These are phyloP conservation scores for Sedum album DNA, from an alignment of 164 flowering plant species.

Conservation along the genomic window DNA sequence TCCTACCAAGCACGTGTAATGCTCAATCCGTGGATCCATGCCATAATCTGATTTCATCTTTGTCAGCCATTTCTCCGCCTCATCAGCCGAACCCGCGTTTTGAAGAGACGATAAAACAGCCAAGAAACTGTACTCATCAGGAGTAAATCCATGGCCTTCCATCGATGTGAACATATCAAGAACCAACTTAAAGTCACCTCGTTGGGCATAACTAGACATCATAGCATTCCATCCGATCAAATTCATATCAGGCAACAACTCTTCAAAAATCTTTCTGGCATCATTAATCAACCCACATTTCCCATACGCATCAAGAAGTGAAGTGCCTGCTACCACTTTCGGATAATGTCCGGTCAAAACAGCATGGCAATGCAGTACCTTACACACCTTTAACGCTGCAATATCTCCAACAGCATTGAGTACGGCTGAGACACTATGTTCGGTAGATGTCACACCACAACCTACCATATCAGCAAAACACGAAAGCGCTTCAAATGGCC, in stretches of 20 bases:
- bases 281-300: slow-evolving; percentile 51
- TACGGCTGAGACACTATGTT: slow-evolving; percentile 51
- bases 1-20: slow-evolving; percentile 63
- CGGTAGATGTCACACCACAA: slow-evolving; percentile 25
- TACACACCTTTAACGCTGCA: slow-evolving; percentile 53
- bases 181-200: slow-evolving; percentile 35
- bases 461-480: slow-evolving; percentile 39
- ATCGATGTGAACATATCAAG: slow-evolving; percentile 33
- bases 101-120: slow-evolving; percentile 40
- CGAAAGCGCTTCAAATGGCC: slow-evolving; percentile 30
- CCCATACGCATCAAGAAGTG: slow-evolving; percentile 62
- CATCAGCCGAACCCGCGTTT: slow-evolving; percentile 39
- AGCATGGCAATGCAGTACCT: slow-evolving; percentile 49
- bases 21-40: slow-evolving; percentile 50
- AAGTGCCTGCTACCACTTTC: slow-evolving; percentile 40
- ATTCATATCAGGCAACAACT: slow-evolving; percentile 22
- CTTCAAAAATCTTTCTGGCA: slow-evolving; percentile 48
- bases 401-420: slow-evolving; percentile 40
- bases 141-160: slow-evolving; percentile 25
- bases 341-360: slow-evolving; percentile 39
- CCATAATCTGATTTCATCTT: slow-evolving; percentile 38
- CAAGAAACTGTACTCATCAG: slow-evolving; percentile 57
- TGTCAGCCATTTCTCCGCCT: slow-evolving; percentile 36
- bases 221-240: slow-evolving; percentile 53
- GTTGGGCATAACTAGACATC: slow-evolving; percentile 65